These are phyloP conservation scores for Annona cherimola DNA, from an alignment of 164 flowering plant species.

Conservation along the genomic window DNA sequence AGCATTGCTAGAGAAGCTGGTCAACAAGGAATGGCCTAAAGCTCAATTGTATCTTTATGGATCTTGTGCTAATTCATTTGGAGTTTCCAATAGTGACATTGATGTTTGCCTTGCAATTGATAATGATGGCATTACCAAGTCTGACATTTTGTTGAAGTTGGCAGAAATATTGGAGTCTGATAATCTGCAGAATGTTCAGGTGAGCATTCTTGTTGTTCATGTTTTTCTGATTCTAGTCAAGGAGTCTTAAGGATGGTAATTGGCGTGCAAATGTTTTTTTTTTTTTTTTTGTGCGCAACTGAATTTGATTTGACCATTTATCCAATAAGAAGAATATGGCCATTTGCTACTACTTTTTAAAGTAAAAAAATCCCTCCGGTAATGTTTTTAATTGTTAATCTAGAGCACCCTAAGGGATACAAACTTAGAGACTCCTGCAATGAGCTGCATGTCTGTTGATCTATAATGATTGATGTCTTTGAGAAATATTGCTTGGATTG, in stretches of 20 bases:
- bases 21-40: slow-evolving; percentile 81
- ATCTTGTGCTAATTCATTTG: slow-evolving; percentile 96
- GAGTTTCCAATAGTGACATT: slow-evolving; percentile 86
- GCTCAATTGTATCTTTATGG: slow-evolving; percentile 82
- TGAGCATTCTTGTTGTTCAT: slow-evolving; percentile 16
- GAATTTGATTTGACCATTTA: not conserved
- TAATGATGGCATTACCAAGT: slow-evolving; percentile 45
- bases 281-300: not conserved
- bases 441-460: too few relatives aligned
- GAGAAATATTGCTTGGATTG: too few relatives aligned
- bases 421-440: not conserved
- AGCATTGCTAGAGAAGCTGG: slow-evolving; percentile 58
- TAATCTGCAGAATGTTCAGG: slow-evolving; percentile 93
- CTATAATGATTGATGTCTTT: too few relatives aligned
- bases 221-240: not conserved
- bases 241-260: not conserved
- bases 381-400: not conserved
- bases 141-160: slow-evolving; percentile 71
- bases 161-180: slow-evolving; percentile 78
- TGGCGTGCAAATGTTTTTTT: not conserved
- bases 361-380: too few relatives aligned
- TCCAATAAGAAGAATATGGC: not conserved
- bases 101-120: slow-evolving; percentile 87
- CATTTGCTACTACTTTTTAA: not conserved
- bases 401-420: not conserved